Evolutionary conservation across 176 grass and related monocot species (phyloP).

Genomic region (Saccharum spontaneum): DNA sequence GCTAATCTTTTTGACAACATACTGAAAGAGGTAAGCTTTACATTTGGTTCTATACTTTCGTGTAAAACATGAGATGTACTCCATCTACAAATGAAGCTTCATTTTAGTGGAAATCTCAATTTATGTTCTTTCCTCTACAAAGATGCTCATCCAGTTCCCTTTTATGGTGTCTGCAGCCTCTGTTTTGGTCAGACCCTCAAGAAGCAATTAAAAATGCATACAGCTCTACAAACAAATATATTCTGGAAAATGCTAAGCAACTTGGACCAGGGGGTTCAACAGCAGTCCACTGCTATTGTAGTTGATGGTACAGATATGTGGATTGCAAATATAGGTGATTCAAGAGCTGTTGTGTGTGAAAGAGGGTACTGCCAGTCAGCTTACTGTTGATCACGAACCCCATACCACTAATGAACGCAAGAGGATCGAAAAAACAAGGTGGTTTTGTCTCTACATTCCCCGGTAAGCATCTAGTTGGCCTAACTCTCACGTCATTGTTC

Average conservation of each 20-base stretch:
- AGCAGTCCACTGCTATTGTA: slow-evolving; percentile 91
- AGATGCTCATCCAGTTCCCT: not conserved
- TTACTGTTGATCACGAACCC: slow-evolving; percentile 95
- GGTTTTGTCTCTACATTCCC: slow-evolving; percentile 96
- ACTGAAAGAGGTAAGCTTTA: slow-evolving; percentile 63
- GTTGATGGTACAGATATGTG: slow-evolving; percentile 98
- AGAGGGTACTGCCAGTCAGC: slow-evolving; percentile 86
- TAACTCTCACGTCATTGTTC: slow-evolving; percentile 18
- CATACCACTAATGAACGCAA: slow-evolving; percentile 60
- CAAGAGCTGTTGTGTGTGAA: slow-evolving; percentile 86
- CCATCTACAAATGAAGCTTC: not conserved
- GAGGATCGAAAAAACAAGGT: slow-evolving; percentile 90
- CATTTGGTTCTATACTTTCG: slow-evolving; percentile 14
- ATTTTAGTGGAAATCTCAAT: not conserved
- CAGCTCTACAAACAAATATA: slow-evolving; percentile 80
- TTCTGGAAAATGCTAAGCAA: slow-evolving; percentile 82
- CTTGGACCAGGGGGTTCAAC: slow-evolving; percentile 94
- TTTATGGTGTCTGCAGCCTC: slow-evolving; percentile 50
- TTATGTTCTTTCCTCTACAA: not conserved
- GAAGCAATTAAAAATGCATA: slow-evolving; percentile 88
- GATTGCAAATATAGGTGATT: slow-evolving; percentile 97
- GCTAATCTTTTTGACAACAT: slow-evolving; percentile 91
- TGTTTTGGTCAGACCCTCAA: slow-evolving; percentile 61
- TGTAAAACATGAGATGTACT: slow-evolving; percentile 19
- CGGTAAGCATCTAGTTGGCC: slow-evolving; percentile 55